These are phyloP conservation scores for Ocimum tenuiflorum DNA, from an alignment of 257 asterid species.

Conservation along the genomic window DNA sequence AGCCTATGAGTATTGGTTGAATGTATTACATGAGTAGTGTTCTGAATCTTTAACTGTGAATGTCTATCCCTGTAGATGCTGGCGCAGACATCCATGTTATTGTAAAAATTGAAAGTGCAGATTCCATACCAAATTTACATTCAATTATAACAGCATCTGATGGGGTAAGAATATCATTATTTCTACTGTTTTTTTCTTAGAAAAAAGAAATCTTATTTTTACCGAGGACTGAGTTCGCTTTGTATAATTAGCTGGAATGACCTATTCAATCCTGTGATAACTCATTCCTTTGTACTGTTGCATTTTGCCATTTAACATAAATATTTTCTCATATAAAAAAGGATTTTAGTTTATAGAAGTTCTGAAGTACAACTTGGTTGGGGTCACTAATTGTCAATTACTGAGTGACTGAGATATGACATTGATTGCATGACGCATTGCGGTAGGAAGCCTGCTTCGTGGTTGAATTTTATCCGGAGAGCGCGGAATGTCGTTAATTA, in stretches of 20 bases:
- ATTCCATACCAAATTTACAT: constrained; percentile 79
- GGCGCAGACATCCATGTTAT: constrained; percentile 88
- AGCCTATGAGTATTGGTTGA: background rate
- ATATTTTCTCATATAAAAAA: background rate
- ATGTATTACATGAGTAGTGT: background rate
- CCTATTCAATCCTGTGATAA: background rate
- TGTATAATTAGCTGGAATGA: background rate
- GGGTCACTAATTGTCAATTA: background rate
- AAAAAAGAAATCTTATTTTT: background rate
- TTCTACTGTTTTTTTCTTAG: background rate
- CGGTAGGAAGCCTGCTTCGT: too few species aligned
- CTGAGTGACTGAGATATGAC: background rate
- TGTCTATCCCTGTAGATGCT: constrained; percentile 32
- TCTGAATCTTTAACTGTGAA: background rate
- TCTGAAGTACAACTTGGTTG: background rate
- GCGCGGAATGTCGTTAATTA: too few species aligned
- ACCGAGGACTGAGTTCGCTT: background rate
- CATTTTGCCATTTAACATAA: background rate
- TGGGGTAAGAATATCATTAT: constrained; percentile 54
- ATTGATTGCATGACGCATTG: too few species aligned
- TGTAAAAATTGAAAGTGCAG: constrained; percentile 94
- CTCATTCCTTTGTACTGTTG: background rate
- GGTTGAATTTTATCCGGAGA: too few species aligned
- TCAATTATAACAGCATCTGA: constrained; percentile 91
- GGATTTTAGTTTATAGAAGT: background rate